Base-by-base conservation (phyloP, 805 yeast species). In the Zygoascus bituminiphila region DNA sequence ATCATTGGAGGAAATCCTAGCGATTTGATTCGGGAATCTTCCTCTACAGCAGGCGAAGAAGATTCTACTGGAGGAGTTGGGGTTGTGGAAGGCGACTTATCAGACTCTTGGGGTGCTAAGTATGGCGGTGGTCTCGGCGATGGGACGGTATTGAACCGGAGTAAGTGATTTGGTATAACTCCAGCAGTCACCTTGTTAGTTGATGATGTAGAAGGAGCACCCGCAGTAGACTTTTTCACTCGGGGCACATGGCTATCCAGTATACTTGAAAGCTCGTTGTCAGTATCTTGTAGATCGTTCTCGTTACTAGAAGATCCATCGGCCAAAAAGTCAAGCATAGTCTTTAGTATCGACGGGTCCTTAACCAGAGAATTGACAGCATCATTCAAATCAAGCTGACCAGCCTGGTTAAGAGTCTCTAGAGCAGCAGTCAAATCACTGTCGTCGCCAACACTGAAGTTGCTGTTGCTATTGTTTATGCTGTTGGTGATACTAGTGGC, bases 1-100 rank as follows among this genome's bases (percentile, higher is more conserved):
- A 58, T 45, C 46, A 55, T 38, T 2, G 63, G 63, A 15, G 63
- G 63, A 42, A 59, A 59, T 5, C 63, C 63, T 49, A 58, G 52
- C 3, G 62, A 55, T 36, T 50, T 53, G 12, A 56, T 56, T 6
- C 55, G 53, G 45, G 51, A 47, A 48, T 50, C 53, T 12, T 51
- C 50, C 20, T 40, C 45, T 23, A 10, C 44, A 17, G 25, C 41
- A 2, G 44, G 22, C 24, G 17, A 12, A 19, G 42, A 20, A 15
- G 50, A 10, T 22, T 47, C 25, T 8, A 42, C 36, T 12, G 35
- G 23, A 17, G 40, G 38, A 6, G 46, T 26, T 20, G 51, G 33
- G n/a, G 25, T 20, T 23, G 25, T 35, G n/a, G 49, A 17, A 9
- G 51, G 14, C 14, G 48, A 15, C n/a, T 14, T 25, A 8, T 17